Base-by-base conservation (phyloP, 2,329 filamentous ascomycete species). In the Fusarium solani-melongenae region DNA sequence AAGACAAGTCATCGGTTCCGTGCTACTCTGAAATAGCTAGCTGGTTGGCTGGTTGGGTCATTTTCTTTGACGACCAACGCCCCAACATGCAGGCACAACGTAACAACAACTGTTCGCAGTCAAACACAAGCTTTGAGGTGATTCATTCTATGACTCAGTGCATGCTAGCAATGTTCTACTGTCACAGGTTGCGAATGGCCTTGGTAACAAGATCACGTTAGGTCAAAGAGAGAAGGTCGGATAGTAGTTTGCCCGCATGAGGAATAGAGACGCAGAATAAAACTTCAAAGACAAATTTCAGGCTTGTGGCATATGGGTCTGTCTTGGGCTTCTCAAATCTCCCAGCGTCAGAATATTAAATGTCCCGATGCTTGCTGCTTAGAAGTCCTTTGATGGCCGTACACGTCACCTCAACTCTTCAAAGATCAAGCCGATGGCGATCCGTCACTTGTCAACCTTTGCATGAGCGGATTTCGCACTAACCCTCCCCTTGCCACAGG, bases 301-400 rank as follows among this genome's bases (percentile, higher is more conserved):
- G 20, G 2, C 7, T 15, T 46, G 20, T 15, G 24, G 7, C 8
- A 24, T 10, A 46, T 46, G 2, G 4, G 2, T 5, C 24, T 15
- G 4, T 10, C 34, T 4, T n/a, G 8, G 36, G 2, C 1, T 46
- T 20, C n/a, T 41, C 0, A 10, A 24, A 24, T 0, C 22, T 10
- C 12, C 8, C 2, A 8, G 20, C 20, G 8, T 24, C 7, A 24
- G 8, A 17, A 17, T 17, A 1, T 17, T 17, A 46, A 27, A 27
- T 2, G 14, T 6, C 12, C 4, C 20, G 14, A 15, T 15, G 7
- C 20, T 8, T 5, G 41, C 2, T 46, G 41, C 20, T 24, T 46
- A 2, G 12, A 24, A 46, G 9, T 46, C 20, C 41, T 46, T 46
- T 46, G 12, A 10, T 46, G 12, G 41, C 41, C 14, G 2, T 24